Percentiles rank a stretch among this genome's conserved stretches.
Conservation (phyloP, 768 basidiomycete genomes). For the Porpolomopsis calyptriformis region DNA sequence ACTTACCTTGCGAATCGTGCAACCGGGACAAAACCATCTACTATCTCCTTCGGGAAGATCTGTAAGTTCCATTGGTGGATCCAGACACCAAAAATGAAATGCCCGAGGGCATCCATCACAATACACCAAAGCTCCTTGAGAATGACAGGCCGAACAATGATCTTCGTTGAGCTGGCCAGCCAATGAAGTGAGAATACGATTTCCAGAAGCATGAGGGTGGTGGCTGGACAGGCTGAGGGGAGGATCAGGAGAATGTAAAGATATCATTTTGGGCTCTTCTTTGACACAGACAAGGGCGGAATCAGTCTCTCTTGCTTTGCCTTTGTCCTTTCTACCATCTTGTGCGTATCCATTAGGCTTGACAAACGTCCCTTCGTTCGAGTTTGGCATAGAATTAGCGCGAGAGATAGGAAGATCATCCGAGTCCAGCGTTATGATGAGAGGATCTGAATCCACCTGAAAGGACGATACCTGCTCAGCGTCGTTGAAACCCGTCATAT, state of each 20-base stretch:
- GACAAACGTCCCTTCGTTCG: slow-evolving; percentile 23
- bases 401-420: slow-evolving; percentile 53
- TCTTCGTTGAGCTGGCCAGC: slow-evolving; percentile 53
- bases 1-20: slow-evolving; percentile 55
- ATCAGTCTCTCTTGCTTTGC: slow-evolving; percentile 41
- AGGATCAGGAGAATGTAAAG: slow-evolving; percentile 38
- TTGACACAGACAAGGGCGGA: slow-evolving; percentile 33
- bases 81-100: slow-evolving; percentile 93
- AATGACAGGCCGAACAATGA: slow-evolving; percentile 78
- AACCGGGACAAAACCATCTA: slow-evolving; percentile 73
- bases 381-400: slow-evolving; percentile 45
- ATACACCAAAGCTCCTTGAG: slow-evolving; percentile 78
- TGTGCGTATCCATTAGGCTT: slow-evolving; percentile 23
- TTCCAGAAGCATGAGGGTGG: slow-evolving; percentile 1
- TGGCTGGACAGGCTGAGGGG: slow-evolving; percentile 30
- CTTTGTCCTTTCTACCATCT: slow-evolving; percentile 37
- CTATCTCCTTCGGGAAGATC: slow-evolving; percentile 65
- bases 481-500: slow-evolving; percentile 28
- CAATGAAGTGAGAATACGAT: slow-evolving; percentile 8
- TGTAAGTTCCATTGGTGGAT: slow-evolving; percentile 84
- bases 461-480: slow-evolving; percentile 27
- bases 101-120: slow-evolving; percentile 96
- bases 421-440: slow-evolving; percentile 39
- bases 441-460: slow-evolving; percentile 41
- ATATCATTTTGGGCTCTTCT: slow-evolving; percentile 39